phyloP scores from a whole-genome alignment of 805 yeast species.

The Candida sakaeoensis region DNA sequence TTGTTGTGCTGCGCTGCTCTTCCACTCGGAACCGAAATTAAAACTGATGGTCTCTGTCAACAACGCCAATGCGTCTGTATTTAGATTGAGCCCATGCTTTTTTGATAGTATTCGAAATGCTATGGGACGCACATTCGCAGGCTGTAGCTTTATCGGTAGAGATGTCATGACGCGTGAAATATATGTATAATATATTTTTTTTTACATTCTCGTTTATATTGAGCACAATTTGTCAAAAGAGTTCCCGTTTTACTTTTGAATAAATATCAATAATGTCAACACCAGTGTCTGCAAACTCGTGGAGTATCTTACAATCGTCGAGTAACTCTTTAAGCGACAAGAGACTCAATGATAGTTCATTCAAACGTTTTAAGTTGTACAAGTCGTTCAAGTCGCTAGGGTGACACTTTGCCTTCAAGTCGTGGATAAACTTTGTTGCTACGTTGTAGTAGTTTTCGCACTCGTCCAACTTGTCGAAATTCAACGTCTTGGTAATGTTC shows the following conservation, averaged over 20 bases:
- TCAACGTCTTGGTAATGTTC: conserved; percentile 3
- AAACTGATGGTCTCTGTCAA: conserved; percentile 75
- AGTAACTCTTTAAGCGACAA: conserved; percentile 5
- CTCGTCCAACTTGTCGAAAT: conserved; percentile 1
- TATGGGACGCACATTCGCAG: conserved; percentile 82
- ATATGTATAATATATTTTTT: too few species aligned
- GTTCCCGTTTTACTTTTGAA: conserved; percentile 5
- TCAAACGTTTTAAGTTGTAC: conserved; percentile 8
- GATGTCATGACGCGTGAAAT: conserved; percentile 9
- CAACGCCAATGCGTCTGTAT: conserved; percentile 73
- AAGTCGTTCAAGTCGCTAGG: conserved; percentile 1
- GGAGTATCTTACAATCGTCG: conserved; percentile 8
- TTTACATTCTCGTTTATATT: too few species aligned
- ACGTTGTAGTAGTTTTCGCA: conserved; percentile 5
- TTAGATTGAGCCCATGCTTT: conserved; percentile 86
- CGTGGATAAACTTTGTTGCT: conserved; percentile 1
- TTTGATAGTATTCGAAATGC: conserved; percentile 89
- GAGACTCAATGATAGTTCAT: conserved; percentile 6
- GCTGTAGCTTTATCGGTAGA: conserved; percentile 73
- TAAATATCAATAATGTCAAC: conserved; percentile 8
- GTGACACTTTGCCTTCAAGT: conserved; percentile 2
- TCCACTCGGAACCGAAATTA: conserved; percentile 84
- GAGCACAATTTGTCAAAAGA: conserved; percentile 3
- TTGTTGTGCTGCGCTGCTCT: conserved; percentile 56
- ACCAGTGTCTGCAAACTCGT: conserved; percentile 4